Percentiles rank a stretch among this genome's conserved stretches.
Evolutionary conservation across 805 yeast genomes (phyloP).

Genomic region (Wickerhamiella bombiphila): DNA sequence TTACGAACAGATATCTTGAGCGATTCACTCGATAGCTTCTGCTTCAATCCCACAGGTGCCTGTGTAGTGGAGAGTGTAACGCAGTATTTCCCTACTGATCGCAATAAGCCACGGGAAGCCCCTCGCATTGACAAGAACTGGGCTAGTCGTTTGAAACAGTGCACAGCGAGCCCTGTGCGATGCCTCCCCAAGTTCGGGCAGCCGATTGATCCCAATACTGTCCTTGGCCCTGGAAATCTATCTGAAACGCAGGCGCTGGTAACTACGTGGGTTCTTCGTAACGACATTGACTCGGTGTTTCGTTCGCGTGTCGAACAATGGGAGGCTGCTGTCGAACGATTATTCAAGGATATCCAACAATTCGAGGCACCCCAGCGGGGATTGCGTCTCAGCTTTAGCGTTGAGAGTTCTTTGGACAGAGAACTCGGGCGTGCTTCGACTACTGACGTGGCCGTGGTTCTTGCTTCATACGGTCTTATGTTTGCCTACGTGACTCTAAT

Average conservation of each 20-base stretch:
- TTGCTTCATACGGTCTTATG: conserved; percentile 70
- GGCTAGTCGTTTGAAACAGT: conserved; percentile 38
- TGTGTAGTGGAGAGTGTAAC: conserved; percentile 83
- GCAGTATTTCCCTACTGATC: conserved; percentile 73
- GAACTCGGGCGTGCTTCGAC: conserved; percentile 73
- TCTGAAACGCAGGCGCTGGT: conserved; percentile 53
- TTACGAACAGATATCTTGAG: conserved; percentile 19
- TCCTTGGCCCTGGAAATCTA: conserved; percentile 44
- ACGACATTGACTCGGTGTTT: conserved; percentile 26
- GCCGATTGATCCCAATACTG: conserved; percentile 57
- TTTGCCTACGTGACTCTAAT: conserved; percentile 77
- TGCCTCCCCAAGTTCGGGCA: conserved; percentile 87
- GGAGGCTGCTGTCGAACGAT: conserved; percentile 55
- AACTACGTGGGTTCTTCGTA: conserved; percentile 55
- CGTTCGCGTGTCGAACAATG: conserved; percentile 31
- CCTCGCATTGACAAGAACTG: conserved; percentile 34
- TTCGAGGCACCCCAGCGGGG: conserved; percentile 37
- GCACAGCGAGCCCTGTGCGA: conserved; percentile 71
- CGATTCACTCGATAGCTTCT: conserved; percentile 44
- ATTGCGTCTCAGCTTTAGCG: conserved; percentile 53
- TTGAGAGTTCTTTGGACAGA: conserved; percentile 71
- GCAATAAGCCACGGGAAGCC: too few relatives aligned
- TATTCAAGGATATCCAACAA: conserved; percentile 30
- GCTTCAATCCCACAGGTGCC: conserved; percentile 62
- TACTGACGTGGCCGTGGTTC: conserved; percentile 57